These are phyloP conservation scores for Tardiomyces depauwii DNA, from an alignment of 1,139 yeast species.

Conservation along the genomic window DNA sequence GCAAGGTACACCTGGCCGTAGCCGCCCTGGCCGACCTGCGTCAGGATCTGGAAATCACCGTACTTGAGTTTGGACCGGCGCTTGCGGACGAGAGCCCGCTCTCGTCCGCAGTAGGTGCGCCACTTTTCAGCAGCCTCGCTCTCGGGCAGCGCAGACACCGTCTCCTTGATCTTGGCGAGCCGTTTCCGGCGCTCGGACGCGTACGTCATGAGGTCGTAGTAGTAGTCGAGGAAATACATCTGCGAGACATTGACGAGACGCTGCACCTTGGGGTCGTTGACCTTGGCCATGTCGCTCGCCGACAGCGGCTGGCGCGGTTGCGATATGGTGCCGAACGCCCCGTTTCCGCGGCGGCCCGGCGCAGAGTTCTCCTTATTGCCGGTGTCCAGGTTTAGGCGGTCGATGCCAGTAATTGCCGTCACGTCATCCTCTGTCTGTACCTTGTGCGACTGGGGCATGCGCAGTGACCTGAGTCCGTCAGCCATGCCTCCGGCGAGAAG, in stretches of 20 bases:
- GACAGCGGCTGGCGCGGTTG: background rate
- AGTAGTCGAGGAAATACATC: constrained; percentile 76
- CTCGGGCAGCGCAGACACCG: constrained; percentile 38
- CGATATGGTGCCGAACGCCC: constrained; percentile 5
- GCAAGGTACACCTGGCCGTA: constrained; percentile 94
- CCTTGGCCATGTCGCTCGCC: constrained; percentile 25
- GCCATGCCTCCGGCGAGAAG: constrained; percentile 8
- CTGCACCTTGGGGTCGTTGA: constrained; percentile 67
- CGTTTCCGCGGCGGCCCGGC: constrained; percentile 1
- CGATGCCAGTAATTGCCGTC: constrained; percentile 14
- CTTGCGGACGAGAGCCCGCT: constrained; percentile 74
- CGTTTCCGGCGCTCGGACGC: constrained; percentile 81
- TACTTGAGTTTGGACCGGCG: constrained; percentile 86
- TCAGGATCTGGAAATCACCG: constrained; percentile 89
- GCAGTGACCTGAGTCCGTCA: constrained; percentile 8
- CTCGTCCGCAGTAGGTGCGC: constrained; percentile 75
- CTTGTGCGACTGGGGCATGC: constrained; percentile 8
- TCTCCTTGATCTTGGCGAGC: constrained; percentile 44
- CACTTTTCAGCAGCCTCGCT: constrained; percentile 57
- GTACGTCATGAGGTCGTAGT: constrained; percentile 92
- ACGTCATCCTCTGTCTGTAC: constrained; percentile 13
- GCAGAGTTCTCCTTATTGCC: constrained; percentile 3
- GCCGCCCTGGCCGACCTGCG: constrained; percentile 99
- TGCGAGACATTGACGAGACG: constrained; percentile 78
- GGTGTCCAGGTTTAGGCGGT: constrained; percentile 10